These are phyloP conservation scores for Cutaneotrichosporon sp. DNA, from an alignment of 1,284 basidiomycete genomes.

Conservation along the genomic window DNA sequence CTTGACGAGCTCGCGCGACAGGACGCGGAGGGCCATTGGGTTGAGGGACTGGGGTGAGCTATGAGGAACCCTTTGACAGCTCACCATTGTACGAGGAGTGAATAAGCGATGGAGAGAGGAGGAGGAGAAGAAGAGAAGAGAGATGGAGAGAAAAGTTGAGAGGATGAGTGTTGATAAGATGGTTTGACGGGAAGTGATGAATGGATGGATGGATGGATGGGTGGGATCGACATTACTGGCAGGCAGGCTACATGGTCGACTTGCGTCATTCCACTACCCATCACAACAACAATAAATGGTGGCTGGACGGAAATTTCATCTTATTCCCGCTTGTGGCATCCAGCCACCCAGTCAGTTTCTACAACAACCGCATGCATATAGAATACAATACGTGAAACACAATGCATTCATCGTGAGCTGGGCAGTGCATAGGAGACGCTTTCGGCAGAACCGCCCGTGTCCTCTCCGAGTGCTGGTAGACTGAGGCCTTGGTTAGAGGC, in stretches of 20 bases:
- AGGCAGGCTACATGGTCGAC: neutral
- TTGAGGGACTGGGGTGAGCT: constrained; percentile 50
- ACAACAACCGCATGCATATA: too few relatives aligned
- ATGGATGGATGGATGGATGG: too few relatives aligned
- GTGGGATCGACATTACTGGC: neutral
- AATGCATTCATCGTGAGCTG: too few relatives aligned
- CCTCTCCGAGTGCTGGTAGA: too few relatives aligned
- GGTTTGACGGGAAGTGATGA: neutral
- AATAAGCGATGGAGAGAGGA: neutral
- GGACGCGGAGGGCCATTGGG: constrained; percentile 48
- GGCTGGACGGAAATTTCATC: too few relatives aligned
- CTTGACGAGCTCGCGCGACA: constrained; percentile 76
- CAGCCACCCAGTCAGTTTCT: neutral
- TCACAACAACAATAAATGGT: too few relatives aligned
- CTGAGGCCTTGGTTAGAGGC: too few relatives aligned
- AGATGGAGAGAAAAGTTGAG: neutral
- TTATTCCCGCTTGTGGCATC: neutral
- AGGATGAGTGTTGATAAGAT: neutral
- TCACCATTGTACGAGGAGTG: neutral
- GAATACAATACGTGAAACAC: too few relatives aligned
- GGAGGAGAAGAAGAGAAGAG: neutral
- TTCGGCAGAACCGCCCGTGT: too few relatives aligned
- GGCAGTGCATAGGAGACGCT: too few relatives aligned
- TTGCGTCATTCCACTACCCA: neutral
- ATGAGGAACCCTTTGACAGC: neutral